Conservation (phyloP, 2,329 filamentous ascomycete species). For the Nigrospora oryzae region DNA sequence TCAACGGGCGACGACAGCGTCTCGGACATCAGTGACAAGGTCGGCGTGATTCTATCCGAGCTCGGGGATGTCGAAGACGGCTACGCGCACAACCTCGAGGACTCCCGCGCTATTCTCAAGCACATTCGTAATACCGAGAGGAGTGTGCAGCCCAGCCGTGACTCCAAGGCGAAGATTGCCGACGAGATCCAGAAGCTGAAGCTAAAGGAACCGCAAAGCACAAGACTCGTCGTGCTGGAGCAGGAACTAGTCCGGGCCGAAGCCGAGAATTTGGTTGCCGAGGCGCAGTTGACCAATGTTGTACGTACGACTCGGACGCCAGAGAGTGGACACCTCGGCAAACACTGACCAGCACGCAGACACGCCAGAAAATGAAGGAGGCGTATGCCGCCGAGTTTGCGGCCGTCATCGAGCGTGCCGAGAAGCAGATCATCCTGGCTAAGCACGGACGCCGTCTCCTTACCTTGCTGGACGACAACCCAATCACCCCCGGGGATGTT, state of each 20-base stretch:
- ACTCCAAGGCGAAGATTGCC: conserved; percentile 76
- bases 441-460: conserved; percentile 82
- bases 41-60: conserved; percentile 86
- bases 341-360: conserved; percentile 38
- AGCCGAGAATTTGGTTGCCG: conserved; percentile 90
- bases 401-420: conserved; percentile 87
- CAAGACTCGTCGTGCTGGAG: conserved; percentile 75
- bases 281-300: conserved; percentile 92
- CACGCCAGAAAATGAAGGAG: conserved; percentile 91
- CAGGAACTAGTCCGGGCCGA: conserved; percentile 95
- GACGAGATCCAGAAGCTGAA: conserved; percentile 92
- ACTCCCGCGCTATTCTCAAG: conserved; percentile 76
- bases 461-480: conserved; percentile 79
- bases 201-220: conserved; percentile 81
- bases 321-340: background rate
- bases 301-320: conserved; percentile 35
- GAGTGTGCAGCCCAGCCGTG: conserved; percentile 86
- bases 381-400: conserved; percentile 84
- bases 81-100: conserved; percentile 81
- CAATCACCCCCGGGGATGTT: conserved; percentile 77
- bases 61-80: conserved; percentile 88
- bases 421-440: conserved; percentile 93
- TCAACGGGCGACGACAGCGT: conserved; percentile 79
- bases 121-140: conserved; percentile 91
- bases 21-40: conserved; percentile 88